These are phyloP conservation scores for Kluyveromyces nonfermentans DNA, from an alignment of 805 yeast genomes.

Conservation along the genomic window DNA sequence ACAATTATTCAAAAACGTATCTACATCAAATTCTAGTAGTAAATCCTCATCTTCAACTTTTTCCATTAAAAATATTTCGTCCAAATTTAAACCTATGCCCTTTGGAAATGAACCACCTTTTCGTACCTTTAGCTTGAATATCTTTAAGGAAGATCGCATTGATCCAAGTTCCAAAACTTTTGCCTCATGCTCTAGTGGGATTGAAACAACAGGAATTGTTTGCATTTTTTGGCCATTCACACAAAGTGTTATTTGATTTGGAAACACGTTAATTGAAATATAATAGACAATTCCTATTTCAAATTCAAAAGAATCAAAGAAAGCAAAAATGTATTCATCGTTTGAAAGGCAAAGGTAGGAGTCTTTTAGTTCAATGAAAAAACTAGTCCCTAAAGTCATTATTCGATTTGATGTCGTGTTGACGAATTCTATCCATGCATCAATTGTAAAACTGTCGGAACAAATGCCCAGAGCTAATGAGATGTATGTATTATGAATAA, in stretches of 20 bases:
- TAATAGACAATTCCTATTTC: slow-evolving; percentile 14
- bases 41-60: neutral
- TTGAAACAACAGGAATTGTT: slow-evolving; percentile 13
- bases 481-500: slow-evolving; percentile 23
- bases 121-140: slow-evolving; percentile 10
- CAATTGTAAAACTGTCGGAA: slow-evolving; percentile 15
- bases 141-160: slow-evolving; percentile 25
- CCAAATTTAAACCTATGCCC: neutral
- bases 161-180: slow-evolving; percentile 25
- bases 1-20: neutral
- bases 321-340: slow-evolving; percentile 21
- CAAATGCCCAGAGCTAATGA: neutral
- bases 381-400: slow-evolving; percentile 16
- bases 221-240: slow-evolving; percentile 19
- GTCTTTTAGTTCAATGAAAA: slow-evolving; percentile 24
- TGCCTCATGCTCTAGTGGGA: slow-evolving; percentile 6
- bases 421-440: slow-evolving; percentile 24
- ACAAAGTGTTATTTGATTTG: slow-evolving; percentile 11
- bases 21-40: neutral
- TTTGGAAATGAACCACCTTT: neutral
- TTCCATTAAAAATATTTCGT: neutral
- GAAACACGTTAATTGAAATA: slow-evolving; percentile 10
- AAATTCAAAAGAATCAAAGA: slow-evolving; percentile 23
- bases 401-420: slow-evolving; percentile 22
- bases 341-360: slow-evolving; percentile 22